Evolutionary conservation across 495 filamentous ascomycete genomes (phyloP), one percentile per base, ranked within the genome.

Genomic region (Aspergillus taichungensis): DNA sequence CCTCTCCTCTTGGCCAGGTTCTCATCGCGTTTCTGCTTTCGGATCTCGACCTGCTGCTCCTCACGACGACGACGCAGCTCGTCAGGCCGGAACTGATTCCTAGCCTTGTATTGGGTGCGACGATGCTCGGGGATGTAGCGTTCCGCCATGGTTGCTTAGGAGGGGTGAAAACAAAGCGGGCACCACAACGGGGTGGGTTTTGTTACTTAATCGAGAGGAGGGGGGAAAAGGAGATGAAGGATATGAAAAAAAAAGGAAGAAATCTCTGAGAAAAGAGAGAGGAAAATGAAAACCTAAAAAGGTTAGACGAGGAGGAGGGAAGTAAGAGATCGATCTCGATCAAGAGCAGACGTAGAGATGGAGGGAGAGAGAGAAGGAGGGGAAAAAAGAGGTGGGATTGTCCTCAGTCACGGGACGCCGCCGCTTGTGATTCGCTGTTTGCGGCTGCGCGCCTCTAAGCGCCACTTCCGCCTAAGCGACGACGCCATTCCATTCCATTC

Each of bases 101-200:
- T 94, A 48, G 94, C 94, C 82, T 99, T 99, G 79, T 92, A 99
- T 71, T 95, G 90, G 38, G 84, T 95, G 60, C 94, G 92, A 61
- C 94, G 88, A 78, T 99, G 94, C 72, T 97, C 94, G 62, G 94
- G 94, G 63, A 99, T 99, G 74, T 95, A 99, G 39, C 90, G 87
- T 61, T 99, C 94, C 58, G 91, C 81, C 94, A 99, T 99, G 74
- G 54, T 84, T 59, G 52, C 56, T 55, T 47, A 47, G 62, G 59
- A 53, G 43, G 55, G 47, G 55, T 53, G 54, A 55, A 56, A 59
- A 59, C 46, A 60, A 63, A 61, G 57, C 57, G 18, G 18, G 56
- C 57, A 59, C 54, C 56, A 63, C 47, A 28, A 50, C 43, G 30
- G 40, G 30, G 29, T 49, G 36, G 18, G 18, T 24, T 24, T 24